Evolutionary conservation across 345 rosid species (phyloP).

Genomic region (Eucalyptus guilfoylei): DNA sequence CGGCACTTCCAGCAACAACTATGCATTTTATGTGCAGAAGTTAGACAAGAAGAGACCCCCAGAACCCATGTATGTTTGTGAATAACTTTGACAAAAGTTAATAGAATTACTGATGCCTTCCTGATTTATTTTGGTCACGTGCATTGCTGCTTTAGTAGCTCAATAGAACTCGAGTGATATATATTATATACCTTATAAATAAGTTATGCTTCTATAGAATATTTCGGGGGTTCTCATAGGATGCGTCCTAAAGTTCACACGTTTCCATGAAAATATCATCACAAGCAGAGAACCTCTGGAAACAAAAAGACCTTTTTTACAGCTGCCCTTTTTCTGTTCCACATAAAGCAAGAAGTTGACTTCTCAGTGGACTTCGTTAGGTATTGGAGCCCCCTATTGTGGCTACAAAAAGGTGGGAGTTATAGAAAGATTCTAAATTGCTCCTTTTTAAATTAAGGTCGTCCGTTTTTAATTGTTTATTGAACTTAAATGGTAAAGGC

Average conservation of each 20-base stretch:
- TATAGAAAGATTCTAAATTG: not conserved
- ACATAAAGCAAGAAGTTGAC: not conserved
- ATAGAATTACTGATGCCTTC: not conserved
- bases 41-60: not conserved
- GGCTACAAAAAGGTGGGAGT: not conserved
- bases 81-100: not conserved
- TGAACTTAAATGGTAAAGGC: not conserved
- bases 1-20: not conserved
- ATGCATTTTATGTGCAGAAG: not conserved
- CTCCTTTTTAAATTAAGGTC: not conserved
- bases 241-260: not conserved
- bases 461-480: not conserved
- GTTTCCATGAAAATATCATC: not conserved
- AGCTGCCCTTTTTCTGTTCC: not conserved
- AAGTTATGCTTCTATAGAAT: not conserved
- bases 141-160: not conserved
- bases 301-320: not conserved
- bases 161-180: not conserved
- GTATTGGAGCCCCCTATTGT: not conserved
- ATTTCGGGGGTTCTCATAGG: not conserved
- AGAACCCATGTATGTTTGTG: not conserved
- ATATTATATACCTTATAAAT: not conserved
- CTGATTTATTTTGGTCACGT: not conserved
- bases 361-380: not conserved
- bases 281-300: not conserved